phyloP scores from a whole-genome alignment of 2,329 filamentous ascomycete genomes.

The Colletotrichum scovillei region DNA sequence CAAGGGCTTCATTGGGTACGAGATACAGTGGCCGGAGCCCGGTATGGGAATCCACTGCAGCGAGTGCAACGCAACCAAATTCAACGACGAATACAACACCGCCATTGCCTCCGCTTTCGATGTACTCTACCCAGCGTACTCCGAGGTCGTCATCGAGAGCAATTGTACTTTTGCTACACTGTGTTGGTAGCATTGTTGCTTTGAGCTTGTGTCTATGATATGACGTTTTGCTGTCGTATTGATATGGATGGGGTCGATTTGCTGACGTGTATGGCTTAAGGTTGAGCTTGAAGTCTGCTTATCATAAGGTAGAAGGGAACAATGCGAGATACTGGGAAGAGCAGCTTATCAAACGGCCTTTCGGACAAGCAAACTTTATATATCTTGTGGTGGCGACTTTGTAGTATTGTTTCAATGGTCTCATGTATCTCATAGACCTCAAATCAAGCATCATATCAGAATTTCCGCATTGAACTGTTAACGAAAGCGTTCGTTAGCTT shows the following conservation, averaged over 20 bases:
- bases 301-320: not conserved
- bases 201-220: too few relatives aligned
- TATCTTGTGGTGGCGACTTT: not conserved
- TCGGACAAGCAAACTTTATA: not conserved
- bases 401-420: not conserved
- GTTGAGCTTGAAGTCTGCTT: too few relatives aligned
- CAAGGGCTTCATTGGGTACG: slow-evolving; percentile 33
- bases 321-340: not conserved
- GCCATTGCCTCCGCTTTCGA: slow-evolving; percentile 32
- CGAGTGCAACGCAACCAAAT: slow-evolving; percentile 32
- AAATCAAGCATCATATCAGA: not conserved
- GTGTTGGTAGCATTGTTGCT: slow-evolving; percentile 9
- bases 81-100: slow-evolving; percentile 24
- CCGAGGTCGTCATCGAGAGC: slow-evolving; percentile 32
- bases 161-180: slow-evolving; percentile 24
- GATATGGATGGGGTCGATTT: not conserved
- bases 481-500: not conserved
- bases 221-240: not conserved
- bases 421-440: not conserved
- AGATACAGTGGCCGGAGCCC: slow-evolving; percentile 13
- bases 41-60: slow-evolving; percentile 25
- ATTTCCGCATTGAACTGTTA: not conserved
- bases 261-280: not conserved
- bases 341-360: not conserved
- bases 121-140: slow-evolving; percentile 31